Base-by-base conservation (phyloP, 164 flowering plant species). In the Magnolia changhungtana region DNA sequence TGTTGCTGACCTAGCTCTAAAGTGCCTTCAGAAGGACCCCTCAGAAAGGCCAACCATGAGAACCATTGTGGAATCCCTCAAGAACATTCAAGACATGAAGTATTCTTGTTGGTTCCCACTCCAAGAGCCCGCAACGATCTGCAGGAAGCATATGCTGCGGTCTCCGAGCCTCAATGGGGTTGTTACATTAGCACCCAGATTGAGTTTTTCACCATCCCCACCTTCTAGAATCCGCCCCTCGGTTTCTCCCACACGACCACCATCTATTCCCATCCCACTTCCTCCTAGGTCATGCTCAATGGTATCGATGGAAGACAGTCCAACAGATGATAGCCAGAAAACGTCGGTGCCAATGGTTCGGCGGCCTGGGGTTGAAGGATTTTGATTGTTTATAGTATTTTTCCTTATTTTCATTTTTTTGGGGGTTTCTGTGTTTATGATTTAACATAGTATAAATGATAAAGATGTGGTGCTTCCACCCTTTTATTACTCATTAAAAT, bases 1-100 rank as follows among this genome's bases (percentile, higher is more conserved):
- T 16, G 88, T 96, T 21, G 97, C 97, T 64, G 93, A 91, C 77
- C 81, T 94, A 71, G 95, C 94, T 20, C 89, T 88, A 65, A 84
- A 83, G 81, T 96, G 99, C 77, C 96, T 94, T 21, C 95, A 89
- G 63, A 90, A 83, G 76, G 98, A 96, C 24, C 97, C 98, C 27
- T 89, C 89, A 3, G 97, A 89, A 67, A 83, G 99, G 75, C 99
- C 99, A 21, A 96, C 97, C 4, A 96, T 92, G 97, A 85, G 98
- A 84, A 86, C 82, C 10, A 81, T 96, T 4, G 93, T 87, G 1
- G 93, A 94, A 69, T 83, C 87, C 76, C 92, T 96, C 50, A 91
- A 88, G 81, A 74, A 79, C 65, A 84, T 96, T 67, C 98, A 94
- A 80, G 97, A 94, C 76, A 83, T 96, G 86, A 94, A 90, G 80